Evolutionary conservation across 1,139 yeast genomes (phyloP).

Genomic region (Magnusiomyces suaveolens): DNA sequence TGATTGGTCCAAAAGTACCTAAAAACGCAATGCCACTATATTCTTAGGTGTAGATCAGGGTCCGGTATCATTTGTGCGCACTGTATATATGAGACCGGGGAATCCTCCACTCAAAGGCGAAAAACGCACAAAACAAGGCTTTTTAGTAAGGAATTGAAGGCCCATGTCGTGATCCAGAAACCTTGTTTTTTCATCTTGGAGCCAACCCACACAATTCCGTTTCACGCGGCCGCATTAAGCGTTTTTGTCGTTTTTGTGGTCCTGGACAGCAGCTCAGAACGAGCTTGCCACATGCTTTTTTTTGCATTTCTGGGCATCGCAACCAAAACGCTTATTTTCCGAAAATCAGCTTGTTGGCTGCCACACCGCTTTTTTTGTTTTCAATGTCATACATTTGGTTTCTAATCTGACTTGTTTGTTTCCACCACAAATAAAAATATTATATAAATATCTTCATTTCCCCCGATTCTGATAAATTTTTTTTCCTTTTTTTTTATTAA

Average conservation of each 20-base stretch:
- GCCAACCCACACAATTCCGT: not conserved
- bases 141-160: slow-evolving; percentile 3
- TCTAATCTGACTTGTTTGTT: not conserved
- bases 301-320: not conserved
- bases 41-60: slow-evolving; percentile 11
- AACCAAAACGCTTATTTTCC: slow-evolving; percentile 2
- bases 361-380: slow-evolving; percentile 4
- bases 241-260: no score
- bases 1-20: slow-evolving; percentile 14
- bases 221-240: not conserved
- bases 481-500: slow-evolving; percentile 10
- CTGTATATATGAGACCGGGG: slow-evolving; percentile 3
- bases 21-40: slow-evolving; percentile 12
- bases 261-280: no score
- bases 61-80: slow-evolving; percentile 7
- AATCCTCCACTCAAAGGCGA: slow-evolving; percentile 1
- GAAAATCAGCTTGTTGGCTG: not conserved
- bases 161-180: not conserved
- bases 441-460: slow-evolving; percentile 9
- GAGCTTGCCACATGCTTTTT: no score
- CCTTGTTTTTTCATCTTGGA: not conserved
- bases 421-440: not conserved
- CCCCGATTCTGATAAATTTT: slow-evolving; percentile 3
- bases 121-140: not conserved
- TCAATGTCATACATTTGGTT: not conserved